Evolutionary conservation across 2,329 filamentous ascomycete genomes (phyloP).

Genomic region (Aspergillus pseudotamarii): DNA sequence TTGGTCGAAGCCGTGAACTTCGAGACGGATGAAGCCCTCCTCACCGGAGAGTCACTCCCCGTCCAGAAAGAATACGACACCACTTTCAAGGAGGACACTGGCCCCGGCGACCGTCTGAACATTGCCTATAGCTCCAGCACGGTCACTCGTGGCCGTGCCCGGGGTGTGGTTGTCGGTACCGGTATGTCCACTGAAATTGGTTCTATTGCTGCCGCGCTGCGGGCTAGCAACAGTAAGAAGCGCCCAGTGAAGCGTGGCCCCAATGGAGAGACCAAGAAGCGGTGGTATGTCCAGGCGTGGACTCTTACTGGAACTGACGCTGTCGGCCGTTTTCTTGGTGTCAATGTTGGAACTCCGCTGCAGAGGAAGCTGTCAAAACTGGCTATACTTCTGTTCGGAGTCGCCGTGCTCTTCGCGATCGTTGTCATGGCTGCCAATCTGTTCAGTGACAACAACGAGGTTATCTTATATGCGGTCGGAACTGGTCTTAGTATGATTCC

Average conservation of each 20-base stretch:
- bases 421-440: constrained; percentile 66
- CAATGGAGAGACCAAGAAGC: constrained; percentile 50
- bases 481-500: constrained; percentile 61
- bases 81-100: constrained; percentile 52
- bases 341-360: constrained; percentile 67
- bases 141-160: constrained; percentile 60
- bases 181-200: constrained; percentile 64
- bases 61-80: constrained; percentile 54
- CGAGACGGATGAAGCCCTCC: constrained; percentile 66
- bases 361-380: constrained; percentile 67
- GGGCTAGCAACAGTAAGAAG: constrained; percentile 56
- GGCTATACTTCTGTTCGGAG: constrained; percentile 64
- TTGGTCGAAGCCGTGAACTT: constrained; percentile 65
- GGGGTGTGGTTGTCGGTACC: constrained; percentile 59
- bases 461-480: constrained; percentile 65
- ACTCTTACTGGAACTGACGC: constrained; percentile 55
- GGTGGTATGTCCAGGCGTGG: constrained; percentile 52
- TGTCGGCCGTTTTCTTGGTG: constrained; percentile 63
- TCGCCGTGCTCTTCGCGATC: constrained; percentile 68
- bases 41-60: constrained; percentile 64
- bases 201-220: constrained; percentile 63
- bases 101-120: constrained; percentile 60
- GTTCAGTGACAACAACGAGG: constrained; percentile 54
- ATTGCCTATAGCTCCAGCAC: constrained; percentile 62
- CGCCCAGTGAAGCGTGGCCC: constrained; percentile 53